A percentile compares a stretch with the other conserved stretches of the same genome.
Evolutionary conservation across 768 basidiomycete species (phyloP).

Genomic region (Dictyophora rubrovolvata): DNA sequence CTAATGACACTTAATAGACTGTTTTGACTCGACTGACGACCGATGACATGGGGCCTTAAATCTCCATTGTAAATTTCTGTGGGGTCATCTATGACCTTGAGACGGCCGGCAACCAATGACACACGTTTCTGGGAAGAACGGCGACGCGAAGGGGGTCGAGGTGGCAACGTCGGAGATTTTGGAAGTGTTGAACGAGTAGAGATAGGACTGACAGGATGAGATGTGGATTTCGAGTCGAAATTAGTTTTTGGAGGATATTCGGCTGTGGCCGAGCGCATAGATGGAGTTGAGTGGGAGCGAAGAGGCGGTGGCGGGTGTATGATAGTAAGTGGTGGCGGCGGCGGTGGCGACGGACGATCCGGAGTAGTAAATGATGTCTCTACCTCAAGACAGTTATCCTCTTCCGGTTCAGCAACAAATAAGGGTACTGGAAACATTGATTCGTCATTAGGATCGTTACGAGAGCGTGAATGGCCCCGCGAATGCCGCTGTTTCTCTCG

Average conservation of each 20-base stretch:
- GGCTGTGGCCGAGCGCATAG: conserved; percentile 40
- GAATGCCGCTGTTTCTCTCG: background rate
- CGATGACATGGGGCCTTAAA: conserved; percentile 23
- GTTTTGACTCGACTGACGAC: conserved; percentile 51
- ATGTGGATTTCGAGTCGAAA: background rate
- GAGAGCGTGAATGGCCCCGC: background rate
- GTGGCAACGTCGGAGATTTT: background rate
- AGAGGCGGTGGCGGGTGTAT: conserved; percentile 16
- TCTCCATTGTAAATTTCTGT: conserved; percentile 48
- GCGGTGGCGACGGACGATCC: conserved; percentile 24
- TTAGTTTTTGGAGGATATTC: conserved; percentile 30
- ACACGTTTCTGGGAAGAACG: conserved; percentile 80
- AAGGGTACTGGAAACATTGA: conserved; percentile 9
- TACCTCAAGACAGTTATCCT: background rate
- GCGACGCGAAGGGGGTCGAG: conserved; percentile 29
- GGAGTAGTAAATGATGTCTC: background rate
- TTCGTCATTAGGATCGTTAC: conserved; percentile 5
- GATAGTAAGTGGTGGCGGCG: conserved; percentile 13
- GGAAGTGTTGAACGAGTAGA: background rate
- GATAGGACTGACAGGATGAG: background rate
- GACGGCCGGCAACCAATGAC: conserved; percentile 72
- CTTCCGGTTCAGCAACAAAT: background rate
- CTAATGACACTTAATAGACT: conserved; percentile 53
- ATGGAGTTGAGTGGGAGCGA: conserved; percentile 23
- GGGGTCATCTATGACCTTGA: conserved; percentile 68